Evolutionary conservation across 2,329 filamentous ascomycete species (phyloP).

Genomic region (Fusarium tupiense): DNA sequence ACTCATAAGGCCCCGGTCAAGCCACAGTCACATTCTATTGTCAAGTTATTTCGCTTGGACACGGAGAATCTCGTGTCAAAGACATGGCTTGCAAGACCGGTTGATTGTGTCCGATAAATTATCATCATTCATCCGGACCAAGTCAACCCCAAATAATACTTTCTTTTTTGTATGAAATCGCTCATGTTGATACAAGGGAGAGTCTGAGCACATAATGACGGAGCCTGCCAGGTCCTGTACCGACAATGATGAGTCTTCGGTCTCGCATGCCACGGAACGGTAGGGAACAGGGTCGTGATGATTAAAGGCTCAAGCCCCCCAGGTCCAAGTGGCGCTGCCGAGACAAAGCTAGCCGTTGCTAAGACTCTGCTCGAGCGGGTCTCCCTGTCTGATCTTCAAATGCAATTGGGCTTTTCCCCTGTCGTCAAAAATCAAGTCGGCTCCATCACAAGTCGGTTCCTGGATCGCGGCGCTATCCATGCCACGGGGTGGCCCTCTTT

Average conservation of each 20-base stretch:
- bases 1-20: conserved; percentile 13
- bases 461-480: conserved; percentile 43
- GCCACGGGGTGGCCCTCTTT: conserved; percentile 40
- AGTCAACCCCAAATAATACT: conserved; percentile 5
- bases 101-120: background rate
- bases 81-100: conserved; percentile 4
- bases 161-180: conserved; percentile 12
- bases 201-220: background rate
- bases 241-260: background rate
- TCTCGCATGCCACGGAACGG: conserved; percentile 25
- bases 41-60: conserved; percentile 19
- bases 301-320: conserved; percentile 42
- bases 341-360: conserved; percentile 39
- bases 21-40: conserved; percentile 17
- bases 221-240: background rate
- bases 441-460: conserved; percentile 39
- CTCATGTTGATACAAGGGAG: conserved; percentile 11
- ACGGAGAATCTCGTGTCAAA: conserved; percentile 2
- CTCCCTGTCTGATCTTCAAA: background rate
- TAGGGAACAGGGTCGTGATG: conserved; percentile 33
- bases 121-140: background rate
- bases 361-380: conserved; percentile 31
- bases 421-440: conserved; percentile 21
- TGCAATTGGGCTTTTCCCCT: conserved; percentile 20
- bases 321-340: conserved; percentile 35